Percentiles rank a stretch among this genome's conserved stretches.
Evolutionary conservation across 176 grass and related monocot genomes (phyloP).

Genomic region (Leersia perrieri): DNA sequence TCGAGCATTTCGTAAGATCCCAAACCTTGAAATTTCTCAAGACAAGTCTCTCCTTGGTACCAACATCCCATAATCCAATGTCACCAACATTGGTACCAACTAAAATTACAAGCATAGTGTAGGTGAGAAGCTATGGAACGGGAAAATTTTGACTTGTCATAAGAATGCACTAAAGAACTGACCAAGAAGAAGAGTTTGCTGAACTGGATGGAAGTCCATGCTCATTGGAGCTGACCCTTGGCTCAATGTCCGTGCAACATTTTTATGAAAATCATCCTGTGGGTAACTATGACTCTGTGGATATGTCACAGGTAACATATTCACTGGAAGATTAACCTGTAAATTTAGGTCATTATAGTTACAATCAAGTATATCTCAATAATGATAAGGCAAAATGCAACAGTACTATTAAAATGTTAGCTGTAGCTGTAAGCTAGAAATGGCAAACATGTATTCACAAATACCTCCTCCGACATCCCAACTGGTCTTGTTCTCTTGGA

Average conservation of each 20-base stretch:
- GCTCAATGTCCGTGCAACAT: slow-evolving; percentile 59
- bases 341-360: slow-evolving; percentile 28
- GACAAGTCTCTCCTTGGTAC: slow-evolving; percentile 74
- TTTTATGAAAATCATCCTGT: slow-evolving; percentile 92
- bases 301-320: slow-evolving; percentile 76
- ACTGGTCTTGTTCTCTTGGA: slow-evolving; percentile 87
- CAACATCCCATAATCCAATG: slow-evolving; percentile 98
- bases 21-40: slow-evolving; percentile 95
- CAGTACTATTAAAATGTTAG: neutral
- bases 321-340: slow-evolving; percentile 89
- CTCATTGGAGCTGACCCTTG: slow-evolving; percentile 94
- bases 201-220: slow-evolving; percentile 98
- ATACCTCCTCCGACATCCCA: slow-evolving; percentile 91
- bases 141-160: neutral
- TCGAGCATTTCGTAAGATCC: slow-evolving; percentile 81
- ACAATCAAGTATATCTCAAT: slow-evolving; percentile 5
- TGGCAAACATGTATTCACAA: slow-evolving; percentile 7
- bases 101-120: slow-evolving; percentile 36
- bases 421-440: slow-evolving; percentile 19
- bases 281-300: slow-evolving; percentile 81
- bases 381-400: slow-evolving; percentile 1
- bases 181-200: slow-evolving; percentile 97
- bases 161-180: slow-evolving; percentile 28
- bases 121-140: slow-evolving; percentile 15
- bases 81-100: slow-evolving; percentile 99